These are phyloP conservation scores for Gnetum montanum DNA, from an alignment of 75 land plant genomes.

Conservation along the genomic window DNA sequence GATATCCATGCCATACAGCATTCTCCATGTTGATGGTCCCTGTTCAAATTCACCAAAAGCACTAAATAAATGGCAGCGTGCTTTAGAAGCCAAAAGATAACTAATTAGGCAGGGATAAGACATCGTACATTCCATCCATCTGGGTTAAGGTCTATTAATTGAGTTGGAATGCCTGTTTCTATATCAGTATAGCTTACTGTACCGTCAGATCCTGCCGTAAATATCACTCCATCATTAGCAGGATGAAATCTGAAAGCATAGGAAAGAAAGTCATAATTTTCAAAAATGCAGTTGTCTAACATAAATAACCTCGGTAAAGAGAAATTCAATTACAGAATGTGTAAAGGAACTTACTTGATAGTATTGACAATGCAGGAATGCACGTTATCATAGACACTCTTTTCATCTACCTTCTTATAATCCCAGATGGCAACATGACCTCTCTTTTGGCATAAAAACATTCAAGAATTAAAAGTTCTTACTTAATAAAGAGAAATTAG, in stretches of 20 bases:
- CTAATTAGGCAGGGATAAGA: not conserved
- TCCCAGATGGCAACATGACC: conserved; percentile 97
- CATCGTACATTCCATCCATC: conserved; percentile 84
- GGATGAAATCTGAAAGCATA: conserved; percentile 62
- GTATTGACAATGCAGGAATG: conserved; percentile 77
- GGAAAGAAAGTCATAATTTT: not conserved
- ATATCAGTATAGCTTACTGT: conserved; percentile 80
- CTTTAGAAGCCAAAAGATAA: not conserved
- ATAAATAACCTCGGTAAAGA: not conserved
- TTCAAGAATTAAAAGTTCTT: not conserved
- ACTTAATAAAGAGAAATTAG: not conserved
- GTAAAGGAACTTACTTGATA: conserved; percentile 61
- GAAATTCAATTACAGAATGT: not conserved
- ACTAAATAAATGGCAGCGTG: too few relatives aligned
- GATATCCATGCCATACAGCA: conserved; percentile 91
- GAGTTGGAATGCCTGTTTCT: conserved; percentile 64
- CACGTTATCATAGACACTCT: conserved; percentile 62
- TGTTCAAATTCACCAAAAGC: too few relatives aligned
- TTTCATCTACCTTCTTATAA: conserved; percentile 60
- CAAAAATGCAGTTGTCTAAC: too few relatives aligned
- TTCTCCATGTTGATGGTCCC: conserved; percentile 83
- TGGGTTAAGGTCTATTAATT: conserved; percentile 72
- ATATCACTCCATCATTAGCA: conserved; percentile 52
- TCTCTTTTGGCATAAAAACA: conserved; percentile 40
- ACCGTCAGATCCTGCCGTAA: conserved; percentile 86